Evolutionary conservation across 768 basidiomycete species (phyloP).

Genomic region (Paxillus ammoniavirescens): DNA sequence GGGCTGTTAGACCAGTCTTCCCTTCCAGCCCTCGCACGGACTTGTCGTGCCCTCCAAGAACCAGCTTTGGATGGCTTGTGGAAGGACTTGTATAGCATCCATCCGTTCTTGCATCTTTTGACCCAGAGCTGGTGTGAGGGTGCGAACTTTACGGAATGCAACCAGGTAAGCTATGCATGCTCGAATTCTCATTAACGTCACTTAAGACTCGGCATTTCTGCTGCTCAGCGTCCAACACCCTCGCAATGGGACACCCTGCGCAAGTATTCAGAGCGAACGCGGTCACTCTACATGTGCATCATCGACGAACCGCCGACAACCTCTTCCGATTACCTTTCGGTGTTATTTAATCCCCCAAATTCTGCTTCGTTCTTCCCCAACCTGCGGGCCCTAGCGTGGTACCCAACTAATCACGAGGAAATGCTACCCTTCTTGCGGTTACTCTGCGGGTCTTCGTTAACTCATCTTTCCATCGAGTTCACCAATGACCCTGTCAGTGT

Average conservation of each 20-base stretch:
- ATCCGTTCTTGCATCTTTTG: conserved; percentile 21
- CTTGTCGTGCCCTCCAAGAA: conserved; percentile 21
- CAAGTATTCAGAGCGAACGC: conserved; percentile 19
- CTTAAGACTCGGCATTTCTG: not conserved
- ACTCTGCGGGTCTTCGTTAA: conserved; percentile 22
- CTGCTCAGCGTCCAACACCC: not conserved
- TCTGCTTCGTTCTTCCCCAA: conserved; percentile 20
- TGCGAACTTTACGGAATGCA: not conserved
- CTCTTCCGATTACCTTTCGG: conserved; percentile 5
- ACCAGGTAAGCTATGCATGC: conserved; percentile 11
- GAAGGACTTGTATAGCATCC: conserved; percentile 19
- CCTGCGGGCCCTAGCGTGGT: conserved; percentile 22
- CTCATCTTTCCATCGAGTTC: conserved; percentile 19
- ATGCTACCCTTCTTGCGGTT: conserved; percentile 23
- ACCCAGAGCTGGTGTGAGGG: not conserved
- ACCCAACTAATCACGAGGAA: conserved; percentile 15
- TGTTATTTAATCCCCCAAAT: conserved; percentile 13
- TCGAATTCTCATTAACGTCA: no score
- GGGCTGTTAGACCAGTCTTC: conserved; percentile 6
- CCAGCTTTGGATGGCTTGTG: conserved; percentile 26
- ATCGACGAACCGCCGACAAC: conserved; percentile 13
- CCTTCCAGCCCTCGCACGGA: conserved; percentile 21
- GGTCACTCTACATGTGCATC: conserved; percentile 19
- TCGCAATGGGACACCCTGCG: conserved; percentile 20
- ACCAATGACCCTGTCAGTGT: conserved; percentile 15